A percentile compares a stretch with the other conserved stretches of the same genome.
phyloP scores from a whole-genome alignment of 2,329 filamentous ascomycete genomes.

The Fusarium sp. region DNA sequence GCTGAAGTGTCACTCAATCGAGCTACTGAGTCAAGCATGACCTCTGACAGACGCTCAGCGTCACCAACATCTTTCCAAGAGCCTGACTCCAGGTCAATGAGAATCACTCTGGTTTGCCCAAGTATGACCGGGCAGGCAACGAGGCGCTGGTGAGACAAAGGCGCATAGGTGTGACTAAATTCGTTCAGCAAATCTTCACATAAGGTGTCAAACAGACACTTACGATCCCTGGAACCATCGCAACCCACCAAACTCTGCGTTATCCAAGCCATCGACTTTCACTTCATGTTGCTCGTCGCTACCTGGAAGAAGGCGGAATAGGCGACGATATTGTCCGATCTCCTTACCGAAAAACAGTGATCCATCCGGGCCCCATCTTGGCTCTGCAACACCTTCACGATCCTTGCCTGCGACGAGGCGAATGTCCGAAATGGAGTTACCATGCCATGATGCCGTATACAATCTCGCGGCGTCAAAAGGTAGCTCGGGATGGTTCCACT shows the following conservation, averaged over 20 bases:
- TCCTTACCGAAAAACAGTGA: slow-evolving; percentile 63
- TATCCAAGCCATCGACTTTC: slow-evolving; percentile 54
- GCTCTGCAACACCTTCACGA: slow-evolving; percentile 61
- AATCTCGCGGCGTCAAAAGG: slow-evolving; percentile 63
- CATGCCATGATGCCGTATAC: slow-evolving; percentile 58
- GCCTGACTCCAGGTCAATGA: slow-evolving; percentile 54
- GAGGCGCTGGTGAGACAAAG: slow-evolving; percentile 53
- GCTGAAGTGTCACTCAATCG: slow-evolving; percentile 53
- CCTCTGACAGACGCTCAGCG: slow-evolving; percentile 48
- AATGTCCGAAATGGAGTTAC: slow-evolving; percentile 49
- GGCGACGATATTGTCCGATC: slow-evolving; percentile 59
- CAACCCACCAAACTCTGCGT: slow-evolving; percentile 56
- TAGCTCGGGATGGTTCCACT: slow-evolving; percentile 68
- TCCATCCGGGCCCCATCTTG: slow-evolving; percentile 64
- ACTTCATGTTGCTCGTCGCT: slow-evolving; percentile 49
- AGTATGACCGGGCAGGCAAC: slow-evolving; percentile 52
- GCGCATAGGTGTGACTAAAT: slow-evolving; percentile 55
- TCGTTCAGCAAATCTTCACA: background rate
- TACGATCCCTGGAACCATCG: slow-evolving; percentile 51
- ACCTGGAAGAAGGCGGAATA: slow-evolving; percentile 56
- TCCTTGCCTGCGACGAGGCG: slow-evolving; percentile 58
- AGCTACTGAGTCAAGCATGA: slow-evolving; percentile 53
- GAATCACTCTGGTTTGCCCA: slow-evolving; percentile 53
- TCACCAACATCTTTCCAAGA: slow-evolving; percentile 51
- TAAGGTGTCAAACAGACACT: background rate